phyloP scores from a whole-genome alignment of 257 asterid species.

The Gardenia jasminoides region DNA sequence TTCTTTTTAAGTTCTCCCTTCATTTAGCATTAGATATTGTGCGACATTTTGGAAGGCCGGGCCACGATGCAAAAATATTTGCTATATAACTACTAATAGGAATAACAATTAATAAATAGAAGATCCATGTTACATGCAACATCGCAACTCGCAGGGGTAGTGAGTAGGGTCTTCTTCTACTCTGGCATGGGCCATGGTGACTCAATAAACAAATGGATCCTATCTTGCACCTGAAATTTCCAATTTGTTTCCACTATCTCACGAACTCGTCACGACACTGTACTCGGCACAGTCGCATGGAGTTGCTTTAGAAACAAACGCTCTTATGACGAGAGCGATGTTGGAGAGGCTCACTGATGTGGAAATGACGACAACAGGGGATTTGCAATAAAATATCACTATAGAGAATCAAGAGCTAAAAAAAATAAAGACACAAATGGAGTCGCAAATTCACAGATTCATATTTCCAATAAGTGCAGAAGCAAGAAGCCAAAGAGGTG shows the following conservation, averaged over 20 bases:
- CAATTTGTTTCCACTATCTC: neutral
- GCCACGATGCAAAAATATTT: constrained; percentile 3
- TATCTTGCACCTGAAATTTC: neutral
- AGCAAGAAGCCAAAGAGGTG: constrained; percentile 47
- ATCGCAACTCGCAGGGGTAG: constrained; percentile 30
- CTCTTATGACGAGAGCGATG: constrained; percentile 7
- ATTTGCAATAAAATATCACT: constrained; percentile 2
- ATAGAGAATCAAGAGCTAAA: constrained; percentile 6
- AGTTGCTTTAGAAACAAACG: neutral
- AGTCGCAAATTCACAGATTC: constrained; percentile 40
- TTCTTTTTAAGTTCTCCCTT: too few relatives aligned
- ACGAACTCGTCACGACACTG: neutral
- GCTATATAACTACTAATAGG: neutral
- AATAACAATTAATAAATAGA: constrained; percentile 9
- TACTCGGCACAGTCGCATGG: neutral
- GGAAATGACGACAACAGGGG: neutral
- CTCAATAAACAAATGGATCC: constrained; percentile 31
- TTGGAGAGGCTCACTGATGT: neutral
- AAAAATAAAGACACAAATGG: neutral
- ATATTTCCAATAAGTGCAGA: neutral
- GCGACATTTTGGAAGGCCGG: constrained; percentile 15
- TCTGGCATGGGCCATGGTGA: constrained; percentile 50
- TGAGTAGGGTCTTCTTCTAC: constrained; percentile 38
- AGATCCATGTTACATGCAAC: constrained; percentile 59
- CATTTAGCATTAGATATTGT: too few relatives aligned